Conservation (phyloP, 306 rosid genomes). For the Sesbania bispinosa region DNA sequence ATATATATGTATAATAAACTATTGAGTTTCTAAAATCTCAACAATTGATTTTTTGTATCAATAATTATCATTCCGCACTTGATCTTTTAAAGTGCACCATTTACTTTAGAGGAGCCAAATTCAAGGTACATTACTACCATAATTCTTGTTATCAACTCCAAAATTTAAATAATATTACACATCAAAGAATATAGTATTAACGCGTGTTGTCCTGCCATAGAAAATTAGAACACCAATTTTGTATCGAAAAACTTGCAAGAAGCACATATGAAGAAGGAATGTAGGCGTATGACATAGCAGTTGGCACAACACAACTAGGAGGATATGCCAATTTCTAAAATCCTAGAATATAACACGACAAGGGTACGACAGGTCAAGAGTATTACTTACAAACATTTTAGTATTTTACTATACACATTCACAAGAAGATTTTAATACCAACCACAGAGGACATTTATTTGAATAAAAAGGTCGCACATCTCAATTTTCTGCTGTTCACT, state of each 20-base stretch:
- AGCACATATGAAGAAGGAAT: not conserved
- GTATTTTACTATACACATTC: not conserved
- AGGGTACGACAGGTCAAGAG: not conserved
- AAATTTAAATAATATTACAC: not conserved
- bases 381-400: not conserved
- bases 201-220: not conserved
- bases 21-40: no score
- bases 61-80: no score
- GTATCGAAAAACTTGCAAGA: not conserved
- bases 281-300: not conserved
- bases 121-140: not conserved
- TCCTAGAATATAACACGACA: not conserved
- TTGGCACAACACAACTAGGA: no score
- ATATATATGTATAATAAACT: no score
- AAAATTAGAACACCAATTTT: not conserved
- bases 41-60: no score
- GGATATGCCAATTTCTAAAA: not conserved
- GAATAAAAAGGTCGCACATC: not conserved
- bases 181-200: not conserved
- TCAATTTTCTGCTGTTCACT: not conserved
- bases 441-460: not conserved
- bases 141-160: constrained; percentile 3
- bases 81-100: no score
- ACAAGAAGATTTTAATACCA: not conserved
- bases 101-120: no score